Evolutionary conservation across 2,329 filamentous ascomycete genomes (phyloP), one percentile per base, ranked within the genome.

Genomic region (Botrytis hyacinthi): DNA sequence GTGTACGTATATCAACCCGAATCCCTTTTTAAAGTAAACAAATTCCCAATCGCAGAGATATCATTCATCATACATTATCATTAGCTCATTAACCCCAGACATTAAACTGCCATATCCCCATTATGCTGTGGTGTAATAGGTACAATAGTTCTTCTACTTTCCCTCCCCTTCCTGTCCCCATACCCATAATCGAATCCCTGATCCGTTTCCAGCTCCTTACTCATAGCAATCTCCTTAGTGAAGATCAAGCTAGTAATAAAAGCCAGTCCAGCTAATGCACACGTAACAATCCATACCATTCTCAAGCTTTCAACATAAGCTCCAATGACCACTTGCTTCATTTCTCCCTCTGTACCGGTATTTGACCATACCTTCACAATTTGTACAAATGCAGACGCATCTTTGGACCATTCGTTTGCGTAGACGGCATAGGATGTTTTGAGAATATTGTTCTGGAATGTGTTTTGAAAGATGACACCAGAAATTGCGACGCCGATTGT

Each of bases 391-490:
- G 73, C 59, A 26, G 73, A 74, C n/a, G 76, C 73, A 29, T 79
- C 75, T 40, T 62, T 71, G 10, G 74, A 76, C 75, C 74, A 79
- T 7, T 66, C 46, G 10, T 74, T 65, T 22, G 74, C 76, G 35
- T 71, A 71, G 1, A 40, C 44, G 5, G 62, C 35, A 74, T 78
- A 78, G 22, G 71, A 59, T 1, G 72, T 78, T 18, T 40, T n/a
- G 4, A 74, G 51, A 20, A 80, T 73, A 22, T 78, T 79, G 22
- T 74, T 74, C 62, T 77, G 76, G 40, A 80, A 78, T 65, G 84
- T 83, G 76, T 92, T 93, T 81, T 93, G 90, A 82, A 93, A 92
- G 72, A 92, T 86, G 60, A 90, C 88, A 7, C 91, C 90, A 4
- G 88, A 88, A 65, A 92, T 84, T 10, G 76, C 78, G 7, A 79